A percentile compares a stretch with the other conserved stretches of the same genome.
Conservation (phyloP, 2,329 filamentous ascomycete genomes). For the Fusarium hostae region DNA sequence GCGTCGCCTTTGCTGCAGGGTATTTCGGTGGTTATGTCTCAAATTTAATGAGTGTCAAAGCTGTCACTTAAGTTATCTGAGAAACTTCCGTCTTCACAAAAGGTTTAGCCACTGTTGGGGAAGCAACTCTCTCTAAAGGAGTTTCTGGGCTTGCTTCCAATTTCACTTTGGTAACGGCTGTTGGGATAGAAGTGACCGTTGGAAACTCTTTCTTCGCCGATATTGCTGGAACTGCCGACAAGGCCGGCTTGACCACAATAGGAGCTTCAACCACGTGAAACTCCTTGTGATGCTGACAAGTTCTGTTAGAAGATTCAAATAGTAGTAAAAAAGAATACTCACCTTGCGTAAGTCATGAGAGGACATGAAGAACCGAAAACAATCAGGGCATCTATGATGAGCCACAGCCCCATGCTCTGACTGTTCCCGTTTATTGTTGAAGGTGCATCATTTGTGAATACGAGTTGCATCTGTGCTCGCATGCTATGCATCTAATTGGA, state of each 20-base stretch:
- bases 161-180: accelerated
- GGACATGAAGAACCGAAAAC: background rate
- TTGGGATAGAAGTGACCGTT: background rate
- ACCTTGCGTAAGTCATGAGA: background rate
- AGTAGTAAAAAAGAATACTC: accelerated
- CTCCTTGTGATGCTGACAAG: background rate
- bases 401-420: background rate
- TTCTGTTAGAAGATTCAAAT: background rate
- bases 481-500: too few species aligned
- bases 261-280: background rate
- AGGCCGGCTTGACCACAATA: background rate
- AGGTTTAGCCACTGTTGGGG: accelerated
- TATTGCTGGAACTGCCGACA: background rate
- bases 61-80: accelerated
- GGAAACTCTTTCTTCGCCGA: background rate
- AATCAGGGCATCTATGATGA: background rate
- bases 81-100: accelerated
- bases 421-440: background rate
- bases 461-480: too few species aligned
- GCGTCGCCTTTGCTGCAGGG: accelerated
- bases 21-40: background rate
- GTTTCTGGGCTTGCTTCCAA: too few species aligned
- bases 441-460: too few species aligned
- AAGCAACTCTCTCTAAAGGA: background rate
- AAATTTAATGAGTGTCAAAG: accelerated